Evolutionary conservation across 169 alveolate species (phyloP).

Genomic region (Cyclospora cayetanensis): DNA sequence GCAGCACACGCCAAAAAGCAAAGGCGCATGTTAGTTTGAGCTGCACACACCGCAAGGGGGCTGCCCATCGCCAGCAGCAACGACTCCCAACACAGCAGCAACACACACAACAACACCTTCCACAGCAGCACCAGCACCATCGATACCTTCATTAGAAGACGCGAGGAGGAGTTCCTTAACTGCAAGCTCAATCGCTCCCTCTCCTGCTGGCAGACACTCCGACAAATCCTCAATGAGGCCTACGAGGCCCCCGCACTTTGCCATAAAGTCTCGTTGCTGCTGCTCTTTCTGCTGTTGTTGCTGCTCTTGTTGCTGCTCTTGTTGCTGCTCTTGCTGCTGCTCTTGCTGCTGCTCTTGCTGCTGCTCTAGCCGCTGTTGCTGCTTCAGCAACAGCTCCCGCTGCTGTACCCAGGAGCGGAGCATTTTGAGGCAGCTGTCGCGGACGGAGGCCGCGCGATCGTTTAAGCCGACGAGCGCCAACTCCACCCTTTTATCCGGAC

Average conservation of each 20-base stretch:
- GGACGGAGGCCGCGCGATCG: slow-evolving; percentile 35
- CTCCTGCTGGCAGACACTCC: slow-evolving; percentile 35
- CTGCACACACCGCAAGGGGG: neutral
- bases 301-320: neutral
- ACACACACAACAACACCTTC: neutral
- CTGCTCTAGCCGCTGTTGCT: neutral
- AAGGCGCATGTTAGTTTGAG: no score
- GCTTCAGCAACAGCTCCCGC: slow-evolving; percentile 31
- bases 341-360: slow-evolving; percentile 4
- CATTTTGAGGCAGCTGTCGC: slow-evolving; percentile 40
- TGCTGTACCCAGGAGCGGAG: slow-evolving; percentile 49
- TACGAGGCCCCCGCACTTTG: slow-evolving; percentile 25
- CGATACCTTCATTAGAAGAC: neutral
- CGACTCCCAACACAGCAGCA: neutral
- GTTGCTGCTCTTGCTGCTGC: slow-evolving; percentile 5
- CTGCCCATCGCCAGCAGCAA: neutral
- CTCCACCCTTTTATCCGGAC: neutral
- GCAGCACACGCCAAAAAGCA: neutral
- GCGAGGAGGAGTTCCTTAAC: slow-evolving; percentile 28
- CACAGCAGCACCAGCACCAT: neutral
- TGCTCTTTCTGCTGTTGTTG: slow-evolving; percentile 22
- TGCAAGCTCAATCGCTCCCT: slow-evolving; percentile 22
- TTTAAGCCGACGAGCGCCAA: slow-evolving; percentile 26
- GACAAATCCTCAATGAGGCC: slow-evolving; percentile 15
- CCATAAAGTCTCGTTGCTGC: neutral